Evolutionary conservation across 2,329 filamentous ascomycete species (phyloP), one percentile per base, ranked within the genome.

Genomic region (Sporothrix brasiliensis): DNA sequence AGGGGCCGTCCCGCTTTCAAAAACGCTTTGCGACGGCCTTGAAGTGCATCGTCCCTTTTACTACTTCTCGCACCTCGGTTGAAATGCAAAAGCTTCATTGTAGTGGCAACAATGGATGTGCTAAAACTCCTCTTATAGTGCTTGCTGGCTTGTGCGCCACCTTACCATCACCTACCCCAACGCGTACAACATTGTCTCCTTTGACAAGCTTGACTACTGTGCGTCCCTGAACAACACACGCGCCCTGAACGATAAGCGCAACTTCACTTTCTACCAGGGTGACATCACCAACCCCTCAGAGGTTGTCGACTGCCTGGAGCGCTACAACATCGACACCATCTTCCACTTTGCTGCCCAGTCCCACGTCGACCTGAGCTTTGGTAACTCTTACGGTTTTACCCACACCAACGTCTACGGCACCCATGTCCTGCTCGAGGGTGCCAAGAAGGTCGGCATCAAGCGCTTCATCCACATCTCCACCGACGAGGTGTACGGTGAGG

Each of bases 321-420:
- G 87, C 72, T 84, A 92, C 81, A 85, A 87, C 47, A 90, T 94
- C 75, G 92, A 94, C 78, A 93, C 91, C 68, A 85, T 95, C 72
- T 88, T 94, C 79, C 92, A 94, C 79, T 93, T 95, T 76, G 92
- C 92, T 3, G 92, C 92, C n/a, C 90, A 93, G 80, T 92, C 91
- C 9, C 92, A 94, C 77, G 92, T 95, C 67, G 91, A 94, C 76
- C 80, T 93, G 75, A 92, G 90, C 77, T 95, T 95, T 76, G 90
- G 90, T 67, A 93, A 94, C 80, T 92, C 91, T 11, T 92, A 92
- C 78, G 86, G 88, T 68, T 94, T 94, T 80, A 94, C 91, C 0
- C 88, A 89, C 75, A 93, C 89, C 70, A 95, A 94, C 75, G 92
- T 94, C 16, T 90, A 92, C 74, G 92, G 92, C 58, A 94, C 92